Evolutionary conservation across 1,284 basidiomycete species (phyloP).

Genomic region (Peniophora sp.): DNA sequence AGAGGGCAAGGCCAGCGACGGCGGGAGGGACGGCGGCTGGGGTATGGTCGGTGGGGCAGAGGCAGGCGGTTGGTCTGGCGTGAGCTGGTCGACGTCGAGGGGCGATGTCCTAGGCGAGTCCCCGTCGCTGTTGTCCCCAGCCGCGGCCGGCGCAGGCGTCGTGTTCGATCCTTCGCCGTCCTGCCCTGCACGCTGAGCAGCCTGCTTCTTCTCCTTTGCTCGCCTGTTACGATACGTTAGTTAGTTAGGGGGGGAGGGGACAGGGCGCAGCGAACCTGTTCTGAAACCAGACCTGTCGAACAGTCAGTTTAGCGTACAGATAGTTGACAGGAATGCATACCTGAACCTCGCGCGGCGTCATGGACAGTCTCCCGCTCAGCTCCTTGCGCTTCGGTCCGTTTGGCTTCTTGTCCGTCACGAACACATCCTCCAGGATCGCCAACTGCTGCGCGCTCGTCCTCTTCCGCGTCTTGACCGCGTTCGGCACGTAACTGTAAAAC

Average conservation of each 20-base stretch:
- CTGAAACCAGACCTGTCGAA: constrained; percentile 79
- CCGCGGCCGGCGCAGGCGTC: constrained; percentile 2
- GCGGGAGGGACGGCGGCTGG: neutral
- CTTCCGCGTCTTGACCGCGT: constrained; percentile 87
- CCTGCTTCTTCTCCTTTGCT: constrained; percentile 70
- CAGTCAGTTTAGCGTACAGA: constrained; percentile 9
- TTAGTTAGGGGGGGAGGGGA: constrained; percentile 6
- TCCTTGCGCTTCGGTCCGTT: constrained; percentile 74
- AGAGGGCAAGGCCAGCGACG: neutral
- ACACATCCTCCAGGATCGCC: constrained; percentile 79
- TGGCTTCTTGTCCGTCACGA: constrained; percentile 83
- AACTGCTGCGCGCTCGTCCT: constrained; percentile 80
- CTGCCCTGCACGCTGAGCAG: constrained; percentile 16
- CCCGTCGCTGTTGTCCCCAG: neutral
- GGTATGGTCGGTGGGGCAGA: neutral
- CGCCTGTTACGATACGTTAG: constrained; percentile 37
- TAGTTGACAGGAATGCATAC: constrained; percentile 38
- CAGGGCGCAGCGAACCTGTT: constrained; percentile 58
- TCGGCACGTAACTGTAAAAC: constrained; percentile 79
- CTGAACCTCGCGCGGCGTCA: constrained; percentile 91
- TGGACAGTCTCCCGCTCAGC: constrained; percentile 76
- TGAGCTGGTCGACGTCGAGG: neutral
- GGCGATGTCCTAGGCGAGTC: neutral
- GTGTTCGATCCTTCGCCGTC: neutral
- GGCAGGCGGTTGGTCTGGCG: neutral